Evolutionary conservation across 2,329 filamentous ascomycete species (phyloP).

Genomic region (Scytalidium lignicola): DNA sequence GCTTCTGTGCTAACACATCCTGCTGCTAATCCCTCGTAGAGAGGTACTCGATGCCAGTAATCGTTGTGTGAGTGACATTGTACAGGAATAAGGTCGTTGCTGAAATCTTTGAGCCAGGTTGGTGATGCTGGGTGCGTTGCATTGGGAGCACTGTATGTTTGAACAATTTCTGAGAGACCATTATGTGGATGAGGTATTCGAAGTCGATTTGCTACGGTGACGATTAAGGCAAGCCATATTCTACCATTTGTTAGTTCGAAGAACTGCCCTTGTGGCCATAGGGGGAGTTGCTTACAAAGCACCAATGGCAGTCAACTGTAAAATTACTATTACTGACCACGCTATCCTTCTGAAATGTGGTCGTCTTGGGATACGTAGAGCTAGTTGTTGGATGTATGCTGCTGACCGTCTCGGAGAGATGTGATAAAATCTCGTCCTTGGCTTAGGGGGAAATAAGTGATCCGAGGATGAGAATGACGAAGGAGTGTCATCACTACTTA

Average conservation of each 20-base stretch:
- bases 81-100: conserved; percentile 11
- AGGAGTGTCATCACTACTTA: too few species aligned
- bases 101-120: conserved; percentile 17
- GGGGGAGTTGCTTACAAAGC: not conserved
- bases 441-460: too few species aligned
- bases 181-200: conserved; percentile 4
- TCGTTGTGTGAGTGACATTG: conserved; percentile 50
- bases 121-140: conserved; percentile 6
- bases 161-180: conserved; percentile 12
- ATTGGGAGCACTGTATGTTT: conserved; percentile 7
- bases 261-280: too few species aligned
- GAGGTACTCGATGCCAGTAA: conserved; percentile 43
- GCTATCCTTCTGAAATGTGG: too few species aligned
- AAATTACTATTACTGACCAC: too few species aligned
- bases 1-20: conserved; percentile 55
- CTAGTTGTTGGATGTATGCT: too few species aligned
- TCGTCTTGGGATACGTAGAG: too few species aligned
- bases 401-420: too few species aligned
- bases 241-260: not conserved
- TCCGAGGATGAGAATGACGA: too few species aligned
- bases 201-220: conserved; percentile 9
- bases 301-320: not conserved
- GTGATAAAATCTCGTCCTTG: not conserved
- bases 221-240: conserved; percentile 8
- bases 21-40: conserved; percentile 46